These are phyloP conservation scores for Boletus subcaerulescens DNA, from an alignment of 768 basidiomycete genomes.

Conservation along the genomic window DNA sequence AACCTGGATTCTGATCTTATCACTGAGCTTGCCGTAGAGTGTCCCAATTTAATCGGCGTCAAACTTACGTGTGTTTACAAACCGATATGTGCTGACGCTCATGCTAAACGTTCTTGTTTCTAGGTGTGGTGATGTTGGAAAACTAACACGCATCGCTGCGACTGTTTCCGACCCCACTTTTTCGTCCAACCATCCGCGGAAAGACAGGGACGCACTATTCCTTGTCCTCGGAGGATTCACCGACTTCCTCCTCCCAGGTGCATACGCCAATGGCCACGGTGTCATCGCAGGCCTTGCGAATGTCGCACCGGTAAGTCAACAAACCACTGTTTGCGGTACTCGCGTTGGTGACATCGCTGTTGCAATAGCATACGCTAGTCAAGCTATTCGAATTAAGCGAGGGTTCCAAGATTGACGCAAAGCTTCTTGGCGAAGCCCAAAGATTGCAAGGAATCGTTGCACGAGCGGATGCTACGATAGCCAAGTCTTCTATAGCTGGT, in stretches of 20 bases:
- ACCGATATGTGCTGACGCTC: not conserved
- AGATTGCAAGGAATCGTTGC: slow-evolving; percentile 78
- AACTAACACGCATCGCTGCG: slow-evolving; percentile 80
- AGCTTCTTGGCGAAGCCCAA: slow-evolving; percentile 64
- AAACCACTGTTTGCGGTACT: not conserved
- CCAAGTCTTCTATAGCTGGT: slow-evolving; percentile 72
- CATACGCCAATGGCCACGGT: slow-evolving; percentile 74
- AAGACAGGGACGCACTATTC: slow-evolving; percentile 58
- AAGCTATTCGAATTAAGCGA: slow-evolving; percentile 64
- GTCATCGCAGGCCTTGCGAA: slow-evolving; percentile 91
- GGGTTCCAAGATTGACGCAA: slow-evolving; percentile 50
- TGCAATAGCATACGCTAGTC: slow-evolving; percentile 49
- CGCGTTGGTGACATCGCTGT: not conserved
- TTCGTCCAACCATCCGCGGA: slow-evolving; percentile 59
- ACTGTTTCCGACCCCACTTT: slow-evolving; percentile 59
- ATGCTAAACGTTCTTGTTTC: slow-evolving; percentile 8
- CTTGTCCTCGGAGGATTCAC: slow-evolving; percentile 82
- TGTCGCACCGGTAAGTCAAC: slow-evolving; percentile 60
- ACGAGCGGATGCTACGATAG: slow-evolving; percentile 75
- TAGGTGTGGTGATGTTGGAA: slow-evolving; percentile 90
- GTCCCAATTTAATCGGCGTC: slow-evolving; percentile 78
- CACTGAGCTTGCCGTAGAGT: slow-evolving; percentile 70
- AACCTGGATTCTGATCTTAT: slow-evolving; percentile 90
- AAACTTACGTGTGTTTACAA: slow-evolving; percentile 74
- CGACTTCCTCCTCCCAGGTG: slow-evolving; percentile 77